Evolutionary conservation across 1,284 basidiomycete genomes (phyloP), one percentile per base, ranked within the genome.

Genomic region (Limonomyces culmigenus): DNA sequence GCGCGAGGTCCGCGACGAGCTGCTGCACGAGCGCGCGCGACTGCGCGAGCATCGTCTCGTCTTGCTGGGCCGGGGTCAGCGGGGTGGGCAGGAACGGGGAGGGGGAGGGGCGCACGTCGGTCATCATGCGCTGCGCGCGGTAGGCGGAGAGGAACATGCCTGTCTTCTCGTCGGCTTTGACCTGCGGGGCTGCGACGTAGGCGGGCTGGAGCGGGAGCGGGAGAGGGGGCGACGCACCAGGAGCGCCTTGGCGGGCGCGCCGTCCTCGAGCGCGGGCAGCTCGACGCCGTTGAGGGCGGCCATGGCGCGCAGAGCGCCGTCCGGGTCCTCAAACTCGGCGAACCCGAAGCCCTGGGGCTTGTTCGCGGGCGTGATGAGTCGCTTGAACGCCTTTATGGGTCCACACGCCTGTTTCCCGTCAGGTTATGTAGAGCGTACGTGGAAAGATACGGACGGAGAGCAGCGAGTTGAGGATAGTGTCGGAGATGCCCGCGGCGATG

Each of bases 321-420:
- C 85, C 14, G 89, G 84, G 39, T 87, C 85, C 50, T 89, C 83
- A 49, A 74, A 95, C 50, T 88, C 81, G 27, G 88, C 89, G 53
- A 96, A 97, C 3, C 88, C 92, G 49, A 96, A 96, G 2, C 87
- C 87, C 58, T 92, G 88, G 3, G 87, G 87, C 53, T 91, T 89
- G 43, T 87, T 87, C 10, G 77, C 78, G 5, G 86, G 83, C 0
- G 84, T 88, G 32, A 84, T 83, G 11, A 92, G 74, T 6, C 89
- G 75, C 48, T 93, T 96, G 57, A 95, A 83, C 3, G 81, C 84
- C 40, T 75, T 74, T 36, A 95, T 62, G 2, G 75, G 70, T 16
- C 92, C 92, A 51, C 91, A 96, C 17, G 89, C 75, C 86, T 89
- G 40, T 14, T 19, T n/a, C 1, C 14, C 23, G 16, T 2, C 14